Conservation (phyloP, 345 rosid genomes). For the Ailanthus altissimus region DNA sequence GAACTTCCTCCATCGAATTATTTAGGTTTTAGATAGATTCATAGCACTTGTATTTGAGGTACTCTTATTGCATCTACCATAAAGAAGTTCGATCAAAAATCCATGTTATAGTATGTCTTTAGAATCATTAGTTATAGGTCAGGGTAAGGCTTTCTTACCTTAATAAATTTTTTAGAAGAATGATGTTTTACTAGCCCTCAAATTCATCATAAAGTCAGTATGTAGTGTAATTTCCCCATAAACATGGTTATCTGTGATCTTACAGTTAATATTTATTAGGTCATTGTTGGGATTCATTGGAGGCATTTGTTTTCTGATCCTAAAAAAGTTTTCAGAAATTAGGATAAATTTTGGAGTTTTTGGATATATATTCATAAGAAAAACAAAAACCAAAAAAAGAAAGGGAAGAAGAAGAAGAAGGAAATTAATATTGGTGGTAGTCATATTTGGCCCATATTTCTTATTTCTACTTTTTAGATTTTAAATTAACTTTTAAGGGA, state of each 20-base stretch:
- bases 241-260: background rate
- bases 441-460: background rate
- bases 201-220: background rate
- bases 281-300: background rate
- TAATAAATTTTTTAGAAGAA: background rate
- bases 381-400: background rate
- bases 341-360: background rate
- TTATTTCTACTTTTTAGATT: background rate
- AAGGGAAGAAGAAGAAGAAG: too few relatives aligned
- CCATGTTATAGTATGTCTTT: background rate
- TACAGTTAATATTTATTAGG: background rate
- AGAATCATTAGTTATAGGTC: background rate
- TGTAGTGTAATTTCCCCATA: too few relatives aligned
- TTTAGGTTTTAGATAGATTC: background rate
- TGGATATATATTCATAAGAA: background rate
- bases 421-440: background rate
- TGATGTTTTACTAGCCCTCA: background rate
- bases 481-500: background rate
- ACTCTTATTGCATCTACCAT: background rate
- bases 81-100: background rate
- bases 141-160: background rate
- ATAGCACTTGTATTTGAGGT: background rate
- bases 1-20: background rate
- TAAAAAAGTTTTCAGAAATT: background rate
- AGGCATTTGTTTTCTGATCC: background rate